Conservation (phyloP, 352 stramenopile species). For the Plasmopara halstedii region DNA sequence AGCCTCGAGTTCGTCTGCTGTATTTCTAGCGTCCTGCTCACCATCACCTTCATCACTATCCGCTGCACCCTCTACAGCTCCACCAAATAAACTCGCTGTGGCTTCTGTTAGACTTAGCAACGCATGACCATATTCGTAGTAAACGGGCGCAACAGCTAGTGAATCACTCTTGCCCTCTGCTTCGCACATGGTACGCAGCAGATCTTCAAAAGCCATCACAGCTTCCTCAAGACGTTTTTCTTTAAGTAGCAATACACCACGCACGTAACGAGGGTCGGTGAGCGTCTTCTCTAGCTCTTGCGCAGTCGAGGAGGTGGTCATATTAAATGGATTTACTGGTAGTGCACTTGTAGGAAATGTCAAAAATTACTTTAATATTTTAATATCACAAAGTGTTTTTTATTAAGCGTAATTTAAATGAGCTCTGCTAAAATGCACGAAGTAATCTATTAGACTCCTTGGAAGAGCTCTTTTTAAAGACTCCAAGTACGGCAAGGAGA, state of each 20-base stretch:
- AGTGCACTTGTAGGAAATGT: too few relatives aligned
- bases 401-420: too few relatives aligned
- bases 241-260: slow-evolving; percentile 61
- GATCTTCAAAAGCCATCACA: slow-evolving; percentile 65
- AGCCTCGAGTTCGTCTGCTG: slow-evolving; percentile 67
- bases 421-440: not conserved
- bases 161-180: slow-evolving; percentile 61
- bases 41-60: slow-evolving; percentile 20
- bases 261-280: slow-evolving; percentile 64
- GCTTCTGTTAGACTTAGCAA: slow-evolving; percentile 65
- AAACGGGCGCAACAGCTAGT: slow-evolving; percentile 56
- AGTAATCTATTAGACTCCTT: slow-evolving; percentile 9
- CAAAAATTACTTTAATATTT: too few relatives aligned
- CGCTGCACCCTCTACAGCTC: slow-evolving; percentile 19
- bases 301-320: slow-evolving; percentile 9
- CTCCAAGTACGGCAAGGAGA: slow-evolving; percentile 60
- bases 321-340: too few relatives aligned
- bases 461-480: slow-evolving; percentile 62
- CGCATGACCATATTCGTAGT: slow-evolving; percentile 81
- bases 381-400: too few relatives aligned
- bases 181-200: slow-evolving; percentile 78
- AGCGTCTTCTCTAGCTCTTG: slow-evolving; percentile 47
- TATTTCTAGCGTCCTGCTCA: slow-evolving; percentile 49
- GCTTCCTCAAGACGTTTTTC: slow-evolving; percentile 76
- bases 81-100: slow-evolving; percentile 53